Evolutionary conservation across 352 stramenopile species (phyloP), one percentile per base, ranked within the genome.

Genomic region (Pythium grandisporangium): DNA sequence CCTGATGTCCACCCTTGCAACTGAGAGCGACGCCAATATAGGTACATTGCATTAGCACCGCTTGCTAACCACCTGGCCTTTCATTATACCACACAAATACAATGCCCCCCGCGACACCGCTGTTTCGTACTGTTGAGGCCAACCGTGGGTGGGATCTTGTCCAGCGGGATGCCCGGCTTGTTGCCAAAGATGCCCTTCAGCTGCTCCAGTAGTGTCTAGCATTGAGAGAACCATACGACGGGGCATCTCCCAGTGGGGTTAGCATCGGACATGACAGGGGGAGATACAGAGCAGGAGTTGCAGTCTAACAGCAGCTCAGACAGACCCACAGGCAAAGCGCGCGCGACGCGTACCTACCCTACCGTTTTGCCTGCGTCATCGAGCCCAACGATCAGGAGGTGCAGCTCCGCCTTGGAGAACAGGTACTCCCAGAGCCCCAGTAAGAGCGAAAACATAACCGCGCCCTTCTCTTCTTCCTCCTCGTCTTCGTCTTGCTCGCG

Each of bases 331-430:
- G 23, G 20, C 33, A 23, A 22, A 21, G 4, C 16, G 38, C 21
- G 20, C 27, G 22, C 24, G 5, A 14, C 27, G 27, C 27, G 27
- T 32, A 14, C 27, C 27, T 32, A 14, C 27, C 70, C 65, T 84
- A 89, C 76, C 55, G 87, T 96, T 78, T 96, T 96, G 48, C 87
- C 87, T 33, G 87, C 84, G 51, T 96, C 78, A 53, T 96, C 87
- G 47, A 96, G 70, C 24, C 87, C 87, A 32, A 96, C 78, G 50
- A 96, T 95, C 27, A 96, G 73, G 37, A 96, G 56, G 63, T 95
- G 84, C 37, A 95, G 68, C 61, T 96, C 82, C 22, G 73, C 76
- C 52, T 89, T 92, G 30, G 70, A 75, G 55, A 93, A 92, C 41
- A 92, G 66, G 66, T 84, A 92, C 37, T 62, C 55, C 74, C 74